These are phyloP conservation scores for Neurospora sp. DNA, from an alignment of 495 filamentous ascomycete genomes.

Conservation along the genomic window DNA sequence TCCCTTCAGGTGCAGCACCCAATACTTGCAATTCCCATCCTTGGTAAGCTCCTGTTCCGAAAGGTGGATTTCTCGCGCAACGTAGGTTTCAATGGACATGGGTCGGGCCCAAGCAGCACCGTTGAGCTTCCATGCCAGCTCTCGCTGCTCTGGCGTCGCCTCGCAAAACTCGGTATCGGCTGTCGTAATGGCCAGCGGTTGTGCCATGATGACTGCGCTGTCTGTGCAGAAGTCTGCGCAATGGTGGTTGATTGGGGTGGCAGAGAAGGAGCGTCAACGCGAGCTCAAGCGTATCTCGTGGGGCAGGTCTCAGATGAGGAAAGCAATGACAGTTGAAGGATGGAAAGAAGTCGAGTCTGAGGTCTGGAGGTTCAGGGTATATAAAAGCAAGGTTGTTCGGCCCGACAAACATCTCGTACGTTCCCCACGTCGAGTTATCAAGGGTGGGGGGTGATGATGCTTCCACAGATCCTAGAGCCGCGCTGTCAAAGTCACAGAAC, in stretches of 20 bases:
- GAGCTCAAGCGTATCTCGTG: background rate
- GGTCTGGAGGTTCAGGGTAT: background rate
- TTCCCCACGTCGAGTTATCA: background rate
- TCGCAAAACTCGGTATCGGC: conserved; percentile 13
- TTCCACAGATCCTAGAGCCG: background rate
- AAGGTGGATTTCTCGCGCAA: conserved; percentile 55
- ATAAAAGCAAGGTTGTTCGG: background rate
- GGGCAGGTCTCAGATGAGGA: background rate
- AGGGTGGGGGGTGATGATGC: background rate
- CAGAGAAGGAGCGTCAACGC: background rate
- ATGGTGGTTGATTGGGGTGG: background rate
- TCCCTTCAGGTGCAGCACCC: conserved; percentile 53
- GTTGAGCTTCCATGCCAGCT: conserved; percentile 12
- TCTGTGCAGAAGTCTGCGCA: background rate
- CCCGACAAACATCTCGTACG: background rate
- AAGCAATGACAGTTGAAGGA: background rate
- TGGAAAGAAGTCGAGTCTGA: background rate
- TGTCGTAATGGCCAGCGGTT: conserved; percentile 10
- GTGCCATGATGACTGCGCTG: conserved; percentile 8
- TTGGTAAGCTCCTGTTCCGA: conserved; percentile 44
- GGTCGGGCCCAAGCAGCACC: conserved; percentile 11
- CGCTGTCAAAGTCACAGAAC: background rate
- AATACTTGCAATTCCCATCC: conserved; percentile 52
- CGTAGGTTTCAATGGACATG: conserved; percentile 44
- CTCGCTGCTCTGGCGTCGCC: conserved; percentile 15